Conservation (phyloP, 1,284 basidiomycete genomes). For the Apiotrichum gracile region DNA sequence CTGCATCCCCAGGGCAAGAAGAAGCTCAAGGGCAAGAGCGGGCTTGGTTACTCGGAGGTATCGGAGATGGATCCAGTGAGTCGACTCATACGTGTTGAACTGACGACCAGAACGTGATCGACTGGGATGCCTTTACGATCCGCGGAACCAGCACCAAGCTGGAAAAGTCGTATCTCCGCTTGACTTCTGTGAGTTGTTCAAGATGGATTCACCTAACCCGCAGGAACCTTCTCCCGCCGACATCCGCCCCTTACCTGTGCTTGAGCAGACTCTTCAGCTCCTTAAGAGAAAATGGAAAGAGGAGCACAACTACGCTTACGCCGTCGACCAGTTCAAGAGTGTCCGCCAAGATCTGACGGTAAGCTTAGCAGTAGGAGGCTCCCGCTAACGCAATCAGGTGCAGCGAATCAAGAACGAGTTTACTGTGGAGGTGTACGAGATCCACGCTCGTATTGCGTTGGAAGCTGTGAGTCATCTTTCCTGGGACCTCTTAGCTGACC, state of each 20-base stretch:
- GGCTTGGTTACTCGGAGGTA: constrained; percentile 31
- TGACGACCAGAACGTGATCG: constrained; percentile 71
- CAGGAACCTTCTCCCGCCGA: constrained; percentile 92
- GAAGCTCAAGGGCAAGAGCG: constrained; percentile 36
- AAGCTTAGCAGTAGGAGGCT: constrained; percentile 41
- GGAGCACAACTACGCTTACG: constrained; percentile 76
- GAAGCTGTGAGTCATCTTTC: constrained; percentile 64
- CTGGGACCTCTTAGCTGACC: constrained; percentile 4
- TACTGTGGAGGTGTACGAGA: constrained; percentile 95
- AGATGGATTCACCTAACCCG: not conserved
- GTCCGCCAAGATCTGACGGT: constrained; percentile 96
- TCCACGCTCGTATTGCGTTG: constrained; percentile 92
- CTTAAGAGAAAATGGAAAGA: constrained; percentile 85
- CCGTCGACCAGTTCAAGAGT: constrained; percentile 97
- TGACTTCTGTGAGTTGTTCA: constrained; percentile 69
- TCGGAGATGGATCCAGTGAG: constrained; percentile 50
- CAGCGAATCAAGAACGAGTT: constrained; percentile 99
- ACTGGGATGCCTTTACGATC: constrained; percentile 95
- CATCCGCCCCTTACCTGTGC: constrained; percentile 79
- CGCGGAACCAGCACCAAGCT: constrained; percentile 81
- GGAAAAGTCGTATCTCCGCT: constrained; percentile 91
- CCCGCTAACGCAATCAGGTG: constrained; percentile 58
- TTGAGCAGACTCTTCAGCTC: constrained; percentile 77
- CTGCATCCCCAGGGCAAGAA: constrained; percentile 23
- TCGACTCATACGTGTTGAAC: not conserved